Evolutionary conservation across 139 green algal genomes (phyloP).

Genomic region (Asterochloris erici): DNA sequence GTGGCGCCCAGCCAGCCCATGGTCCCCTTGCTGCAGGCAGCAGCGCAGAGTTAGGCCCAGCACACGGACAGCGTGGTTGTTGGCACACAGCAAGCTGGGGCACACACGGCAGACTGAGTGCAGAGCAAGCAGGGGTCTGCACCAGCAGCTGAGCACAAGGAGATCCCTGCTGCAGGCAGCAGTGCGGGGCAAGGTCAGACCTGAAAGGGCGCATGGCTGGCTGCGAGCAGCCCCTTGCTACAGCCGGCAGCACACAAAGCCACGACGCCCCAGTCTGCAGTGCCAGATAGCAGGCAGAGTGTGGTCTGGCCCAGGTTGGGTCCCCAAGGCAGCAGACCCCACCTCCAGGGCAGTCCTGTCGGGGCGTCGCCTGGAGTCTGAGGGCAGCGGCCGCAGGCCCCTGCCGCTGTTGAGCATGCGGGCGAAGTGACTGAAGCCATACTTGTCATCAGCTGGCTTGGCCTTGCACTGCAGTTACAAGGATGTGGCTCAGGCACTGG

Average conservation of each 20-base stretch:
- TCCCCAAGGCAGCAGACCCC: not conserved
- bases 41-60: not conserved
- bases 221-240: not conserved
- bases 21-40: slow-evolving; percentile 55
- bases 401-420: slow-evolving; percentile 69
- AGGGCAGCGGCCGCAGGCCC: slow-evolving; percentile 61
- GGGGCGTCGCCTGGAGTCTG: slow-evolving; percentile 67
- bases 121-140: not conserved
- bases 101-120: not conserved
- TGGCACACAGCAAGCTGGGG: not conserved
- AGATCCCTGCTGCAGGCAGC: no score
- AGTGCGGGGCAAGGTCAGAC: no score
- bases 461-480: slow-evolving; percentile 33
- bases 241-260: not conserved
- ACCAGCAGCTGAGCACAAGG: no score
- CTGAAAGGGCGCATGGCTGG: no score
- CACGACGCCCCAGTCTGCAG: no score
- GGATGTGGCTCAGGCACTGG: no score
- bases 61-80: not conserved
- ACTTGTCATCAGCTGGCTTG: slow-evolving; percentile 82
- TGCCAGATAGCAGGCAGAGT: not conserved
- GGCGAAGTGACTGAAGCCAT: slow-evolving; percentile 88
- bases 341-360: slow-evolving; percentile 56
- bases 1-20: slow-evolving; percentile 49
- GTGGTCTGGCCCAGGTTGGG: not conserved